These are phyloP conservation scores for maize (Zea mays) DNA, from an alignment of 176 grass and related monocot species.

Conservation along the genomic window Zm-B73-REFERENCE-NAM-5.0 NC_050100.1:66033501-66034000, in stretches of 20 bases:
- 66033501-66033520: conserved; percentile 87
- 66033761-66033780: background rate
- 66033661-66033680: conserved; percentile 21
- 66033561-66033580: conserved; percentile 98
- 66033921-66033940: too few relatives aligned
- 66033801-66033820: background rate
- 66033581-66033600: conserved; percentile 84
- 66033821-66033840: too few relatives aligned
- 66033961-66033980: too few relatives aligned
- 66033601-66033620: conserved; percentile 2
- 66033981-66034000: too few relatives aligned
- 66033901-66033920: too few relatives aligned
- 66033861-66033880: too few relatives aligned
- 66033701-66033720: conserved; percentile 7
- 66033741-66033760: conserved; percentile 1
- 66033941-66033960: too few relatives aligned
- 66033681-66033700: conserved; percentile 1
- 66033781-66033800: background rate
- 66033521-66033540: conserved; percentile 96
- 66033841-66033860: too few relatives aligned
- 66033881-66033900: too few relatives aligned
- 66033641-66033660: conserved; percentile 19
- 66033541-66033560: conserved; percentile 92
- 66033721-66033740: background rate
- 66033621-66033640: conserved; percentile 29